Conservation (phyloP, 495 filamentous ascomycete species). For the Bryoglossum gracile region DNA sequence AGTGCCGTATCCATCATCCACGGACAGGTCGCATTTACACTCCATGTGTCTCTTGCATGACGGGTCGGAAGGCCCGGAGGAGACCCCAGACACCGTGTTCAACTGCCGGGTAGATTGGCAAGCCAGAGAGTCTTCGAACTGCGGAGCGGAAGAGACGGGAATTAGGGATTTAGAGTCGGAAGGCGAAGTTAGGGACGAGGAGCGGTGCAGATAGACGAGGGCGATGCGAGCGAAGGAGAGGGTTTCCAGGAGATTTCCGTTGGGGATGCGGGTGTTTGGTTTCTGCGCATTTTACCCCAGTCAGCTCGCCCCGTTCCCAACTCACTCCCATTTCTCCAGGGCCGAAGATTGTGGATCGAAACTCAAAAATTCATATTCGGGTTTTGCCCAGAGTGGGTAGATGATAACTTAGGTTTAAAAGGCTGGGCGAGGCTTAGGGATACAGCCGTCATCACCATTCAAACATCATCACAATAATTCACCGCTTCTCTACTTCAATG, state of each 20-base stretch:
- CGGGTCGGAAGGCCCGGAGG: constrained; percentile 39
- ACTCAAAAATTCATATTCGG: too few relatives aligned
- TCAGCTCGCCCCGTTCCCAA: too few relatives aligned
- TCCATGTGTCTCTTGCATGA: constrained; percentile 32
- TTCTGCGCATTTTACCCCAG: too few relatives aligned
- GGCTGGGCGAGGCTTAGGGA: too few relatives aligned
- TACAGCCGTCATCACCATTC: too few relatives aligned
- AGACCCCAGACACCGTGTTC: constrained; percentile 46
- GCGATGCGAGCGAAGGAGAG: constrained; percentile 9
- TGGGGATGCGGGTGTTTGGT: not conserved
- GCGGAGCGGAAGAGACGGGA: constrained; percentile 38
- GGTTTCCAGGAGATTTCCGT: constrained; percentile 2
- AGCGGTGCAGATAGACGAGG: not conserved
- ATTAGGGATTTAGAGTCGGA: constrained; percentile 32
- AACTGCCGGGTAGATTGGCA: constrained; percentile 42
- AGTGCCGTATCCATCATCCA: constrained; percentile 45
- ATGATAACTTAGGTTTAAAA: too few relatives aligned
- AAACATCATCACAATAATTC: too few relatives aligned
- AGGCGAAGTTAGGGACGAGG: not conserved
- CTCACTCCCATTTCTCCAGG: too few relatives aligned
- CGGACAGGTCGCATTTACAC: constrained; percentile 48
- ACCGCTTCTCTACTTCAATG: too few relatives aligned
- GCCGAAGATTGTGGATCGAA: too few relatives aligned
- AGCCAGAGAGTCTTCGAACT: constrained; percentile 32
- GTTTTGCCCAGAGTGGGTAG: too few relatives aligned